Evolutionary conservation across 1,284 basidiomycete species (phyloP).

Genomic region (Wolfiporia cocos): DNA sequence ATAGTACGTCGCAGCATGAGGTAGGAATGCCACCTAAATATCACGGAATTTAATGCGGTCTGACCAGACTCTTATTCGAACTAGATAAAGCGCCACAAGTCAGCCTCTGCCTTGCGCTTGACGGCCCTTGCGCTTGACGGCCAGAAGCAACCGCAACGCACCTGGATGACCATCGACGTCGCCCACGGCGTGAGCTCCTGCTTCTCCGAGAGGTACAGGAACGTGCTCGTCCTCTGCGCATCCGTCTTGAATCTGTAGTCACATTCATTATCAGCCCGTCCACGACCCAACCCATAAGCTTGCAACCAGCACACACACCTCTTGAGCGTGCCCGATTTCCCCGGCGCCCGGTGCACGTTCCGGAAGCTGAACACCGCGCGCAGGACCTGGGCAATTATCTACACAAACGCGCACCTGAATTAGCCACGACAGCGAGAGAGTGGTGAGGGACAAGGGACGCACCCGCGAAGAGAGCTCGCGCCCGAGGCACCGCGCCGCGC

Average conservation of each 20-base stretch:
- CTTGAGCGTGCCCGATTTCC: slow-evolving; percentile 44
- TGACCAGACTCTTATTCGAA: too few relatives aligned
- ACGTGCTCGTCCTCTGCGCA: slow-evolving; percentile 25
- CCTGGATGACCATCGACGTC: slow-evolving; percentile 41
- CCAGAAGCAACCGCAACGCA: too few relatives aligned
- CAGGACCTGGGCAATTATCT: slow-evolving; percentile 41
- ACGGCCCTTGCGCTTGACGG: too few relatives aligned
- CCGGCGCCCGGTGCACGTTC: slow-evolving; percentile 47
- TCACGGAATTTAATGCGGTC: too few relatives aligned
- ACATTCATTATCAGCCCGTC: too few relatives aligned
- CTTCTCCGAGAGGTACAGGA: slow-evolving; percentile 40
- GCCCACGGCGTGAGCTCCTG: slow-evolving; percentile 46
- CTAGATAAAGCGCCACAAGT: too few relatives aligned
- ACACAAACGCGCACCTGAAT: neutral
- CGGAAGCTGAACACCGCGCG: slow-evolving; percentile 42
- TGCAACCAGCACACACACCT: slow-evolving; percentile 23
- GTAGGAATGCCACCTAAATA: too few relatives aligned
- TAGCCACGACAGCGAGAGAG: slow-evolving; percentile 40
- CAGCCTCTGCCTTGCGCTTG: too few relatives aligned
- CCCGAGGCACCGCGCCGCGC: slow-evolving; percentile 37
- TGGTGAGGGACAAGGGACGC: neutral
- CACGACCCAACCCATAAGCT: neutral
- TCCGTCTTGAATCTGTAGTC: slow-evolving; percentile 22
- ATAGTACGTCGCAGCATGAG: too few relatives aligned
- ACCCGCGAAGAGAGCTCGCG: neutral